Evolutionary conservation across 2,329 filamentous ascomycete species (phyloP), one percentile per base, ranked within the genome.

Genomic region (Nakataea oryzae): DNA sequence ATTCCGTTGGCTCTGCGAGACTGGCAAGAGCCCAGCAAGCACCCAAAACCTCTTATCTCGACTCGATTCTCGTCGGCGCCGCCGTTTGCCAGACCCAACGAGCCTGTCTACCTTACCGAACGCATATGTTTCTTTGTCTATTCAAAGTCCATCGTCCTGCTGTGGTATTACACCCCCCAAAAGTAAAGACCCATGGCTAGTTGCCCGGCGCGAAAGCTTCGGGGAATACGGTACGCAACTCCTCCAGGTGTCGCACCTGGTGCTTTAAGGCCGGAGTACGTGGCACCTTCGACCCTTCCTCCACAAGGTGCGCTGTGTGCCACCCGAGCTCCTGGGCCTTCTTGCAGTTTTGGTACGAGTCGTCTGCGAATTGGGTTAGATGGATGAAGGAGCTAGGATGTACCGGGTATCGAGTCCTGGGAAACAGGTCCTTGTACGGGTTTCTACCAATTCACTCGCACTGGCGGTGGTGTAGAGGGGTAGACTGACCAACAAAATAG

Each of bases 241-340:
- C 89, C 66, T 89, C 81, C 30, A 99, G 76, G 70, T 86, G 82
- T 57, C 83, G 80, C 66, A 99, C 89, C 71, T 93, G 87, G 72
- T 89, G 85, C 68, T 90, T 84, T 50, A 87, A 88, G 5, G 88
- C 88, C 64, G 82, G 85, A 6, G 78, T 81, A 27, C 75, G 73
- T 2, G 92, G 93, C 12, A 81, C 72, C 21, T 82, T 76, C 41
- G 91, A 79, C 8, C 82, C 84, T 47, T 90, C 86, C 71, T 97
- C 95, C 7, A 97, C 86, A 27, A 97, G 81, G 74, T 97, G 95
- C 7, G 84, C 89, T 0, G 88, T 86, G 14, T 85, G 90, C 95
- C 95, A 99, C 26, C 95, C 95, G 65, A 93, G 81, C 41, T 85
- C 84, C 66, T 89, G 81, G 0, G 92, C 91, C 65, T 86, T 86